Conservation (phyloP, 2,329 filamentous ascomycete species). For the Trichothecium roseum region DNA sequence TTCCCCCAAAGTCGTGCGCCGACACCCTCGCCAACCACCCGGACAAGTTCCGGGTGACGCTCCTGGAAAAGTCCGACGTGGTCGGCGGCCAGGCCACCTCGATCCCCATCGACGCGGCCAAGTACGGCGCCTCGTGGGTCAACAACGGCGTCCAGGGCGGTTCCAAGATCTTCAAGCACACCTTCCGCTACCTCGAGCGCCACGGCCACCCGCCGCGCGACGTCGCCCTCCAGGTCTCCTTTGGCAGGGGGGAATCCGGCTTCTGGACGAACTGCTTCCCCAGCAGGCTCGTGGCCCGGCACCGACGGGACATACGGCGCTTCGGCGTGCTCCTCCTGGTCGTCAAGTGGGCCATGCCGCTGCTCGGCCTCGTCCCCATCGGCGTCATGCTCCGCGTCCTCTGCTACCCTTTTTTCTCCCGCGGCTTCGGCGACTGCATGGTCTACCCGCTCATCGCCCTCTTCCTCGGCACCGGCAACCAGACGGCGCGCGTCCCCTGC, state of each 20-base stretch:
- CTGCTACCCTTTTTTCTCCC: conserved; percentile 52
- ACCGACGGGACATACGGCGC: conserved; percentile 43
- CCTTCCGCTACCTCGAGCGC: conserved; percentile 52
- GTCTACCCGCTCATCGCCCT: conserved; percentile 62
- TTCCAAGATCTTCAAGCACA: conserved; percentile 22
- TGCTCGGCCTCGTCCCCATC: conserved; percentile 52
- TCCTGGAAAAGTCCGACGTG: conserved; percentile 48
- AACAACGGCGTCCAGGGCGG: conserved; percentile 57
- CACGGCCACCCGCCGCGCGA: conserved; percentile 46
- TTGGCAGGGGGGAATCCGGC: conserved; percentile 44
- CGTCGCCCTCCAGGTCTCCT: conserved; percentile 51
- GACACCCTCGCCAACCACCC: conserved; percentile 56
- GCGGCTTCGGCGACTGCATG: conserved; percentile 61
- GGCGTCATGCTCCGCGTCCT: conserved; percentile 57
- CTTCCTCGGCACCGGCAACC: conserved; percentile 66
- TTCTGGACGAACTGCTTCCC: conserved; percentile 61
- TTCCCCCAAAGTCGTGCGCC: conserved; percentile 43
- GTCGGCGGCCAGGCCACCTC: conserved; percentile 53
- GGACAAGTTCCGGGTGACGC: conserved; percentile 53
- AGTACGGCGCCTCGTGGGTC: conserved; percentile 48
- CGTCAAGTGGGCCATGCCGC: conserved; percentile 47
- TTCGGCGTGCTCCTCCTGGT: conserved; percentile 47
- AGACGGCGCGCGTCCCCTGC: conserved; percentile 59
- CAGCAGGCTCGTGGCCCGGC: conserved; percentile 43
- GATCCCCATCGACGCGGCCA: conserved; percentile 44